These are phyloP conservation scores for Arachnomyces sp. DNA, from an alignment of 2,329 filamentous ascomycete genomes.

Conservation along the genomic window DNA sequence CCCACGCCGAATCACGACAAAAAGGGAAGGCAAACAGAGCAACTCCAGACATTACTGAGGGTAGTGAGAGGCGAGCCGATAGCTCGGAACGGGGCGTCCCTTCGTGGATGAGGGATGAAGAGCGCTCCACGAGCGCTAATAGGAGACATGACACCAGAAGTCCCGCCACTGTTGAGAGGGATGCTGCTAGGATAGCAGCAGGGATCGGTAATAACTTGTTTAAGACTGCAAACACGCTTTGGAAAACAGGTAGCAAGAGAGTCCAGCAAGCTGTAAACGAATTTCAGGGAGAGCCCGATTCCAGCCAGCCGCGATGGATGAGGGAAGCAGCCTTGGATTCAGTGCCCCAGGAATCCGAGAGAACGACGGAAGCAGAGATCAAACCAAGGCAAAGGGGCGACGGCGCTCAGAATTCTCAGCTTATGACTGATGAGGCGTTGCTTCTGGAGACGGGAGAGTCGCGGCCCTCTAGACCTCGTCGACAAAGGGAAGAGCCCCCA, in stretches of 20 bases:
- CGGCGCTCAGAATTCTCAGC: not conserved
- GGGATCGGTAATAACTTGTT: constrained; percentile 76
- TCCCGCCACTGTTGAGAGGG: constrained; percentile 53
- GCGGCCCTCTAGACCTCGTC: constrained; percentile 38
- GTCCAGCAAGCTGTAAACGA: constrained; percentile 88
- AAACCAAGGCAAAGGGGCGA: constrained; percentile 9
- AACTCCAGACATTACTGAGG: constrained; percentile 14
- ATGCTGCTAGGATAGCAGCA: constrained; percentile 72
- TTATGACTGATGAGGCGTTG: constrained; percentile 50
- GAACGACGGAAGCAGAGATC: constrained; percentile 15
- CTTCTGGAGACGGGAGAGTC: constrained; percentile 64
- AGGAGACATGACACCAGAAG: constrained; percentile 20
- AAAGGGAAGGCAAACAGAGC: constrained; percentile 43
- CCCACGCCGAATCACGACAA: constrained; percentile 73
- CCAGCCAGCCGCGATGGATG: constrained; percentile 93
- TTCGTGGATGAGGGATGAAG: constrained; percentile 57
- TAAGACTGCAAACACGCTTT: constrained; percentile 89
- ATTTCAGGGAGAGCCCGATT: constrained; percentile 64
- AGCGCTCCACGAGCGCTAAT: constrained; percentile 23
- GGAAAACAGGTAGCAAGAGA: constrained; percentile 91
- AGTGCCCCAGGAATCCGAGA: constrained; percentile 5
- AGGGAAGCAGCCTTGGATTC: constrained; percentile 50
- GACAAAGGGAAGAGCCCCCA: constrained; percentile 9
- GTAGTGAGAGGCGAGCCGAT: constrained; percentile 5
- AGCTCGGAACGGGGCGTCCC: constrained; percentile 34